Base-by-base conservation (phyloP, 306 rosid genomes). In the Prunus salicina region DNA sequence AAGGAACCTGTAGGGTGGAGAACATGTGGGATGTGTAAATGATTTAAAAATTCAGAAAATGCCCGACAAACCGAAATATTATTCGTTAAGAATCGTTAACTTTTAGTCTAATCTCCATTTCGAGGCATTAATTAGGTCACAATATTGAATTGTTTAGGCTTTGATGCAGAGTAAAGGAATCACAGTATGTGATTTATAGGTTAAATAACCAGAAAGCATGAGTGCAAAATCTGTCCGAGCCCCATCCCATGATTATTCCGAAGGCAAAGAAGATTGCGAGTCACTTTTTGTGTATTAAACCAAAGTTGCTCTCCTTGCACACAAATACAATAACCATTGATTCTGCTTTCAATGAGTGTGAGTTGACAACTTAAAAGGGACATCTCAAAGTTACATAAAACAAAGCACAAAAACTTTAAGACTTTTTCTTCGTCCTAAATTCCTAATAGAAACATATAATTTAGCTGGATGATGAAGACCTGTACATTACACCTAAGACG, bases 21-120 rank as follows among this genome's bases (percentile, higher is more conserved):
- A 87, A 82, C 84, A 90, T 81, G 82, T 77, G 75, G 71, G 51
- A 75, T 45, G 69, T 27, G 14, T 32, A 19, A 68, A 58, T 34
- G 52, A 53, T 81, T 79, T 75, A 11, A 82, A 62, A 82, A 46
- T 24, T 57, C 76, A 43, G 8, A 64, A 77, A 86, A 79, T 75
- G 75, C 86, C 85, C 82, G 70, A 79, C 86, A 86, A 28, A 64
- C 13, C n/a, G 9, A 61, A 45, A 27, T 43, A 60, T 60, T 60
- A 27, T 73, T 20, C 76, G 49, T 41, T 55, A 15, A 76, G 72
- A 79, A 79, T 66, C 73, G 47, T 71, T 22, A 55, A 18, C 62
- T 73, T 80, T 76, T 71, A 9, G 66, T 58, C 65, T 71, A 72
- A 50, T 76, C 72, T 72, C 41, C 64, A 25, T 65, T 57, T 63